Conservation (phyloP, 257 asterid genomes). For the Jaltomata sinuosa region DNA sequence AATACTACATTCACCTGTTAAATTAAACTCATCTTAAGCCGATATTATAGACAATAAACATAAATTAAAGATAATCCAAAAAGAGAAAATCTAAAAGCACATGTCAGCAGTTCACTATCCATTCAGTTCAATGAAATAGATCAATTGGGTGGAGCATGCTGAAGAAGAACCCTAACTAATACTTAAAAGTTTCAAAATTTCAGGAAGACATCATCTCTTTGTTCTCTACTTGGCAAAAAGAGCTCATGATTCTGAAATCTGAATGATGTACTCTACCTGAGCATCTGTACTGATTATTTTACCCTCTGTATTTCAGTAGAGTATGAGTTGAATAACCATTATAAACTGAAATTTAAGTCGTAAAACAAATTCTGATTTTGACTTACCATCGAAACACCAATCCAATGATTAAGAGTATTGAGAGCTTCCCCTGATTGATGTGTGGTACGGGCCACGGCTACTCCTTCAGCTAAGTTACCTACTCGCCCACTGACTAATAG, state of each 20-base stretch:
- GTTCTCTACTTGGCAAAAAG: not conserved
- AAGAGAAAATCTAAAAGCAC: not conserved
- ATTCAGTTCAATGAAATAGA: too few species aligned
- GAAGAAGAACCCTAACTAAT: too few species aligned
- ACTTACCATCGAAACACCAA: conserved; percentile 22
- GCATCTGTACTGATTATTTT: not conserved
- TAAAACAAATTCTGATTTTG: not conserved
- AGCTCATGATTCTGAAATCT: not conserved
- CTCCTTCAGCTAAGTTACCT: conserved; percentile 27
- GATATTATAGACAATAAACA: not conserved
- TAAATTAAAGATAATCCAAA: not conserved
- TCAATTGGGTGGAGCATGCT: too few species aligned
- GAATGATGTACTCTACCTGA: not conserved
- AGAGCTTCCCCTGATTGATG: conserved; percentile 42
- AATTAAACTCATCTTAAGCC: not conserved
- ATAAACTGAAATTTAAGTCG: not conserved
- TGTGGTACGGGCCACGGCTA: conserved; percentile 32
- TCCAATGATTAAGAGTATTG: conserved; percentile 31
- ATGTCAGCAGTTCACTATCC: not conserved
- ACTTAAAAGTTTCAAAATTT: too few species aligned
- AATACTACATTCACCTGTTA: too few species aligned
- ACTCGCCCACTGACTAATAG: conserved; percentile 35
- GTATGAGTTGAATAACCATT: not conserved
- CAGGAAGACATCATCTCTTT: not conserved
- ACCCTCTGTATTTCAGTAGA: not conserved